A percentile compares a stretch with the other conserved stretches of the same genome.
Conservation (phyloP, 495 filamentous ascomycete genomes). For the Penicillium verhagenii region DNA sequence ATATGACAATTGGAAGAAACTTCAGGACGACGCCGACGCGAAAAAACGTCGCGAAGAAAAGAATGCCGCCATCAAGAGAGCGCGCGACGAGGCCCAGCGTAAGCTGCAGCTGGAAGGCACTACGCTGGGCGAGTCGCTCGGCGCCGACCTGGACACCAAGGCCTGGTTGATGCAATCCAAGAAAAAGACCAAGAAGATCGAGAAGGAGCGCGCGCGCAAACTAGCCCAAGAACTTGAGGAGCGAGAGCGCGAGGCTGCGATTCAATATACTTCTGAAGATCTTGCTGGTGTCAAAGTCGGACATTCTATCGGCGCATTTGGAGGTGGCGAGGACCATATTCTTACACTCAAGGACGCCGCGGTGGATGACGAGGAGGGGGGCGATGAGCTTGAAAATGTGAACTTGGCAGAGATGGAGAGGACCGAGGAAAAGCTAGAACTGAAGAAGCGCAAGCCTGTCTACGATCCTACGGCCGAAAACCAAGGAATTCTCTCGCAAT, state of each 20-base stretch:
- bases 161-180: constrained; percentile 84
- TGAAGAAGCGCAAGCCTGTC: constrained; percentile 88
- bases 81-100: constrained; percentile 76
- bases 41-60: constrained; percentile 77
- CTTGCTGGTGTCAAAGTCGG: constrained; percentile 88
- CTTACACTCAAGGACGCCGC: constrained; percentile 88
- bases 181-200: constrained; percentile 87
- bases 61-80: constrained; percentile 79
- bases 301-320: constrained; percentile 76
- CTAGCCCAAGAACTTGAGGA: constrained; percentile 73
- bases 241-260: constrained; percentile 49
- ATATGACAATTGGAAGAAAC: constrained; percentile 70
- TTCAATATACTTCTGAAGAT: constrained; percentile 74
- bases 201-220: constrained; percentile 69
- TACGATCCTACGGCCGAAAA: constrained; percentile 79
- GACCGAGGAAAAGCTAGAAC: constrained; percentile 69
- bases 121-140: constrained; percentile 69
- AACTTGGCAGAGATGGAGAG: constrained; percentile 75
- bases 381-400: constrained; percentile 88
- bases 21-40: constrained; percentile 59
- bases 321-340: constrained; percentile 74
- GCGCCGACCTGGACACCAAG: constrained; percentile 68
- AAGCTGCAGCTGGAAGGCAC: constrained; percentile 73
- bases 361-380: constrained; percentile 83
- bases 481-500: constrained; percentile 74